Base-by-base conservation (phyloP, 495 filamentous ascomycete species). In the Penicillium flavigenum region DNA sequence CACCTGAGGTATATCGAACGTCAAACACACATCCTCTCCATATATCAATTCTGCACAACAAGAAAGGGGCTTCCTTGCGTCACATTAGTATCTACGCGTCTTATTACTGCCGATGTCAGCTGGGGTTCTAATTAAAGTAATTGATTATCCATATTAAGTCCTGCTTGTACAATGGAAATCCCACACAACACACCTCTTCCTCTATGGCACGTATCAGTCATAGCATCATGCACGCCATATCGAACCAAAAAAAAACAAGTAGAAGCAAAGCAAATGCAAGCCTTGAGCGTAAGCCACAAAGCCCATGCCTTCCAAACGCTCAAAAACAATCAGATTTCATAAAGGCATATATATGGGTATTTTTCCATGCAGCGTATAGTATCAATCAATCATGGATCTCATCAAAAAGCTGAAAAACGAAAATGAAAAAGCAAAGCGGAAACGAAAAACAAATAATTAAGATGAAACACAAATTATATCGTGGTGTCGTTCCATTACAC, bases 401-500 rank as follows among this genome's bases (percentile, higher is more conserved):
- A 55, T 55, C 8, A 55, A 47, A 46, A 17, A 17, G 20, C 1
- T 20, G 20, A 1, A 20, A 20, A 20, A 20, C 20, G 20, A 20
- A 20, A 20, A 20, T 20, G 20, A 7, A 32, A 32, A 32, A 10
- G 9, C 0, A 10, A 32, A 32, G 10, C 9, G 2, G 31, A 34
- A 34, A 34, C 4, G 8, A 26, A 27, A 47, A 27, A 27, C 2
- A 22, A 47, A 19, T n/a, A n/a, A 31, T 24, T 0, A 39, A 39
- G 20, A 42, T 11, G 12, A 9, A 34, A 9, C 5, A 47, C 9
- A 8, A 29, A 19, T 20, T 14, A 2, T 26, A 54, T 36, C 43
- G 38, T 39, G 20, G 31, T 53, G 20, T 48, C 26, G 10, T 50
- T 26, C 39, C 59, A 41, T 44, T 61, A 82, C 19, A 85, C 78